A percentile compares a stretch with the other conserved stretches of the same genome.
Evolutionary conservation across 2,329 filamentous ascomycete genomes (phyloP).

Genomic region (Metarhizium sp.): DNA sequence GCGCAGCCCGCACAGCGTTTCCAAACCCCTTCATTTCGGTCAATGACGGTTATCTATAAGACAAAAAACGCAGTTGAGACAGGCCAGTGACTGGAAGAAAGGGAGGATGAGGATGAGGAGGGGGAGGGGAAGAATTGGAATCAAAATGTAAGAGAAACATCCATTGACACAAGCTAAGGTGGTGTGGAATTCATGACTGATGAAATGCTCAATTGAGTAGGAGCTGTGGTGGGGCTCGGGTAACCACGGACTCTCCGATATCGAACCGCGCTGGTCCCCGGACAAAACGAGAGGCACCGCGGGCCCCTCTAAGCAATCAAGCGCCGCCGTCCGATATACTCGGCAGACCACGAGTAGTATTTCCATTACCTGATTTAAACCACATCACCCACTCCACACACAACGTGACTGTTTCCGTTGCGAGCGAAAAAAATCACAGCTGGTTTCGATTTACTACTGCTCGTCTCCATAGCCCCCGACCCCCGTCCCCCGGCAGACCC

Average conservation of each 20-base stretch:
- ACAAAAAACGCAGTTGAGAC: not conserved
- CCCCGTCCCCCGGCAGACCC: too few relatives aligned
- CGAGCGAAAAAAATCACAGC: too few relatives aligned
- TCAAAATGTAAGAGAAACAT: not conserved
- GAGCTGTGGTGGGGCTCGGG: slow-evolving; percentile 16
- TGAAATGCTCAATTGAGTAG: slow-evolving; percentile 9
- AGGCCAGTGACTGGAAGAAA: not conserved
- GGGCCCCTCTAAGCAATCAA: too few relatives aligned
- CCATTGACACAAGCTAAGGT: not conserved
- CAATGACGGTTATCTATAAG: not conserved
- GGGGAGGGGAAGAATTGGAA: slow-evolving; percentile 3
- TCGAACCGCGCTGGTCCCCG: slow-evolving; percentile 3
- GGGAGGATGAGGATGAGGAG: slow-evolving; percentile 6
- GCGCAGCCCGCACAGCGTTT: slow-evolving; percentile 20
- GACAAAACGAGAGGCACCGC: not conserved
- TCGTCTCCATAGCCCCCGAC: too few relatives aligned
- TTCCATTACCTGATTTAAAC: not conserved
- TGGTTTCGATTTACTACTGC: too few relatives aligned
- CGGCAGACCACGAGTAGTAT: not conserved
- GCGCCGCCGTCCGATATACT: not conserved
- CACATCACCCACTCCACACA: not conserved
- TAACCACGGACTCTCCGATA: slow-evolving; percentile 17
- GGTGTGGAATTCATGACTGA: slow-evolving; percentile 7
- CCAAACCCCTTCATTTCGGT: slow-evolving; percentile 21
- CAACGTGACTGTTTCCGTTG: too few relatives aligned